A percentile compares a stretch with the other conserved stretches of the same genome.
phyloP scores from a whole-genome alignment of 1,284 basidiomycete genomes.

The Meripilus lineatus region DNA sequence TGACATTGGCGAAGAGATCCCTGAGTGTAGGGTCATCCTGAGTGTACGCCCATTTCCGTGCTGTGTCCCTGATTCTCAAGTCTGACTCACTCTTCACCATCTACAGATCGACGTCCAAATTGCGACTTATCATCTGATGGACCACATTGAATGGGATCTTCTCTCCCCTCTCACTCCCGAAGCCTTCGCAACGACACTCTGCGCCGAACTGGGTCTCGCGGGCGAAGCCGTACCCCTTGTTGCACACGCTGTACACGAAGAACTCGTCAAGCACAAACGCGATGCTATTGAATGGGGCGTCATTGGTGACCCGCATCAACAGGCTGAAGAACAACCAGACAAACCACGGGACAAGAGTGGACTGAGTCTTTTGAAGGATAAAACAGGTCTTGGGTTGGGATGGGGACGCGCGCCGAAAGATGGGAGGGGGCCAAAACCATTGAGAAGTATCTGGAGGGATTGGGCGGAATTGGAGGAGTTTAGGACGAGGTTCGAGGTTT shows the following conservation, averaged over 20 bases:
- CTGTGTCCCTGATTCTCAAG: background rate
- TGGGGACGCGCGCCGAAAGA: slow-evolving; percentile 68
- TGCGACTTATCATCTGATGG: slow-evolving; percentile 83
- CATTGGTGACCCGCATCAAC: slow-evolving; percentile 49
- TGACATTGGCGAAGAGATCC: slow-evolving; percentile 51
- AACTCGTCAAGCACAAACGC: slow-evolving; percentile 91
- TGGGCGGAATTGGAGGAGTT: slow-evolving; percentile 93
- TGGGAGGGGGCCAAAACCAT: slow-evolving; percentile 72
- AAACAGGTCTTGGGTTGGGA: slow-evolving; percentile 69
- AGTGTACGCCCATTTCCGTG: slow-evolving; percentile 54
- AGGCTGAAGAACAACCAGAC: slow-evolving; percentile 21
- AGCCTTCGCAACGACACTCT: slow-evolving; percentile 77
- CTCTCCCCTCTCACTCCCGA: slow-evolving; percentile 90
- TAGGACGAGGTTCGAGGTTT: slow-evolving; percentile 82
- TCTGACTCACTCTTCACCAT: background rate
- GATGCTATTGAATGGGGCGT: slow-evolving; percentile 93
- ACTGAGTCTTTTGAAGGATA: slow-evolving; percentile 61
- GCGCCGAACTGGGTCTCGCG: slow-evolving; percentile 81
- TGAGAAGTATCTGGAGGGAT: slow-evolving; percentile 91
- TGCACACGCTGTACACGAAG: slow-evolving; percentile 91
- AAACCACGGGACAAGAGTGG: slow-evolving; percentile 42
- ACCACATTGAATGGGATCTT: slow-evolving; percentile 98
- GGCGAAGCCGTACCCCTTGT: slow-evolving; percentile 88
- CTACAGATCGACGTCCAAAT: slow-evolving; percentile 96
- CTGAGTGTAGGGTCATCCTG: slow-evolving; percentile 86